Base-by-base conservation (phyloP, 225 moss, liverwort and hornwort genomes). In the Physcomitrium patens region DNA sequence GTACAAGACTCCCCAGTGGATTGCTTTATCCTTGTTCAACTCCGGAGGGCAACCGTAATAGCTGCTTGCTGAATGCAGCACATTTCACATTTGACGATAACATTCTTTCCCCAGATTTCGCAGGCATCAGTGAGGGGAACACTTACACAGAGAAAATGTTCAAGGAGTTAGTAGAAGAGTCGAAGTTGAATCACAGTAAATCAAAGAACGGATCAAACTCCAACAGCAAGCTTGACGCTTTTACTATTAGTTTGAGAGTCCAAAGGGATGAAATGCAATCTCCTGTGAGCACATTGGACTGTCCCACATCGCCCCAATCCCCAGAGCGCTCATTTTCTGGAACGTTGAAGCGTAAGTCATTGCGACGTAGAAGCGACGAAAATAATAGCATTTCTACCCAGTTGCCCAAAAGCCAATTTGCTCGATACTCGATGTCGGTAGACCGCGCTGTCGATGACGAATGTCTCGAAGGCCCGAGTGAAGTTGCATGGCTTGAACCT, bases 401-500 rank as follows among this genome's bases (percentile, higher is more conserved):
- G 1, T 68, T 82, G 43, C 80, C 82, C 1, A 85, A 80, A 46
- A 69, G 68, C 9, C 82, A 85, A 31, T 44, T 88, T 13, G 85
- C 88, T 7, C 85, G 83, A 68, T 88, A 85, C 3, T 22, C 85
- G 11, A 7, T 68, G 60, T 37, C 75, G 10, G 75, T 68, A 13
- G 76, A 79, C 14, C 31, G 44, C n/a, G 69, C 62, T 11, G 7
- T 63, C 14, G 82, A 82, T 14, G 87, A 84, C 18, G 75, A 73
- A 27, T 44, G 23, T 1, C 66, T 88, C 19, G 78, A 88, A 66
- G 88, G 88, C 4, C 88, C 88, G 0, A 88, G 88, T 23, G 88
- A 85, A 67, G 85, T 82, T 8, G 88, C 88, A 2, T 88, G 88
- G 88, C 78, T 82, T 20, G 81, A 85, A 20, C 82, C 88, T 3